A percentile compares a stretch with the other conserved stretches of the same genome.
Evolutionary conservation across 164 flowering plant genomes (phyloP).

Genomic region (Liquidambar formosana): DNA sequence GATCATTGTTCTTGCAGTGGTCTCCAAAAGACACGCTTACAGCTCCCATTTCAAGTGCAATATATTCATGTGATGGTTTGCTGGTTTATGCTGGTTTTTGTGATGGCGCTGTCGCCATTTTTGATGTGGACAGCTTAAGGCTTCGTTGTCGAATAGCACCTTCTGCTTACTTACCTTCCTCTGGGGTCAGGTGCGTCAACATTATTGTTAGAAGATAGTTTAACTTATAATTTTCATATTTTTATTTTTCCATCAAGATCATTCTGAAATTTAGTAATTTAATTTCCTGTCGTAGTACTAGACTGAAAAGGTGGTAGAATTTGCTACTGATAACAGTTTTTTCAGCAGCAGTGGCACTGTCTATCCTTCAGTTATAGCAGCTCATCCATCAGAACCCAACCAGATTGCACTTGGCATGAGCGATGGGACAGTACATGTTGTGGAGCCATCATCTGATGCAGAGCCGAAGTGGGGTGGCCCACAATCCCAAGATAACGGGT

Average conservation of each 20-base stretch:
- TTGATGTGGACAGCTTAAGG: conserved; percentile 61
- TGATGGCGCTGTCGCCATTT: conserved; percentile 74
- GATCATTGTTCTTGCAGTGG: conserved; percentile 48
- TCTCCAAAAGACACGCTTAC: conserved; percentile 49
- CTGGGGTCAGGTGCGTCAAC: conserved; percentile 37
- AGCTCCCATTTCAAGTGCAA: conserved; percentile 69
- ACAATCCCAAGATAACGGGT: conserved; percentile 56
- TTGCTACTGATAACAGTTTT: background rate
- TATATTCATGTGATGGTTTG: conserved; percentile 67
- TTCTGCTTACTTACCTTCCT: conserved; percentile 52
- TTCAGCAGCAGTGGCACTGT: conserved; percentile 29
- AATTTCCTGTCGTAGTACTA: background rate
- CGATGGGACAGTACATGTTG: conserved; percentile 65
- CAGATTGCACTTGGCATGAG: conserved; percentile 75
- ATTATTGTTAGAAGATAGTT: background rate
- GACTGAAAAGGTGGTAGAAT: background rate
- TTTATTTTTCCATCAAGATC: too few species aligned
- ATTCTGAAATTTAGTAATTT: too few species aligned
- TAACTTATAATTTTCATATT: too few species aligned
- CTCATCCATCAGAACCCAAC: conserved; percentile 70
- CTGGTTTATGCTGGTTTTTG: conserved; percentile 58
- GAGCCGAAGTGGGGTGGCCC: conserved; percentile 64
- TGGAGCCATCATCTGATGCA: conserved; percentile 60
- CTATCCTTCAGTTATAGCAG: conserved; percentile 62
- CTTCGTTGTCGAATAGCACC: conserved; percentile 69